Evolutionary conservation across 2,329 filamentous ascomycete genomes (phyloP).

Genomic region (Dactylonectria estremocensis): DNA sequence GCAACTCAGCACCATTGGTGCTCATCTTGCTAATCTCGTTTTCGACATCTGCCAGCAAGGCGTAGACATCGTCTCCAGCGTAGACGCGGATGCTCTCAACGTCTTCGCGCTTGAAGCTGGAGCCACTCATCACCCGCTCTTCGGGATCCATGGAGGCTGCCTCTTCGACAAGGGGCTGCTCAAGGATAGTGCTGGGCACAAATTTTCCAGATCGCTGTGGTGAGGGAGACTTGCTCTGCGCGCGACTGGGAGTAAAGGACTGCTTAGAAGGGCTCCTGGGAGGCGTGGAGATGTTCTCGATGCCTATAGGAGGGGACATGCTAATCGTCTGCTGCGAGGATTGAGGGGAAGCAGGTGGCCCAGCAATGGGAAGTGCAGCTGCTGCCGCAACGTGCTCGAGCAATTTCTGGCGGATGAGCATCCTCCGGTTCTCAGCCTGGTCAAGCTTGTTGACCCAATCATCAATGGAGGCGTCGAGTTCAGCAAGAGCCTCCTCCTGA

Average conservation of each 20-base stretch:
- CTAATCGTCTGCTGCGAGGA: conserved; percentile 61
- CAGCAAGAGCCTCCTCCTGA: conserved; percentile 84
- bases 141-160: conserved; percentile 48
- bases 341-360: conserved; percentile 54
- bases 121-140: conserved; percentile 45
- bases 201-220: conserved; percentile 68
- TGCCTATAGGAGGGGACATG: conserved; percentile 53
- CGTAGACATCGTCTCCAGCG: conserved; percentile 77
- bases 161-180: conserved; percentile 65
- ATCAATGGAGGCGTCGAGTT: conserved; percentile 84
- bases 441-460: conserved; percentile 88
- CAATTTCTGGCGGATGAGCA: conserved; percentile 82
- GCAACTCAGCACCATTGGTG: conserved; percentile 36
- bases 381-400: conserved; percentile 86
- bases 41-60: conserved; percentile 77
- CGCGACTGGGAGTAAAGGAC: conserved; percentile 50
- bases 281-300: conserved; percentile 67
- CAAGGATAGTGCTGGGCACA: conserved; percentile 70
- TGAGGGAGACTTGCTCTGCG: conserved; percentile 60
- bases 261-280: conserved; percentile 72
- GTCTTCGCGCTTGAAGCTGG: conserved; percentile 55
- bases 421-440: conserved; percentile 82
- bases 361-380: conserved; percentile 62
- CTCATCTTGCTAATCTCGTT: conserved; percentile 58
- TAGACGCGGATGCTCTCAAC: conserved; percentile 79